Percentiles rank a stretch among this genome's conserved stretches.
Conservation (phyloP, 2,329 filamentous ascomycete species). For the Cercospora zeae-maydis region DNA sequence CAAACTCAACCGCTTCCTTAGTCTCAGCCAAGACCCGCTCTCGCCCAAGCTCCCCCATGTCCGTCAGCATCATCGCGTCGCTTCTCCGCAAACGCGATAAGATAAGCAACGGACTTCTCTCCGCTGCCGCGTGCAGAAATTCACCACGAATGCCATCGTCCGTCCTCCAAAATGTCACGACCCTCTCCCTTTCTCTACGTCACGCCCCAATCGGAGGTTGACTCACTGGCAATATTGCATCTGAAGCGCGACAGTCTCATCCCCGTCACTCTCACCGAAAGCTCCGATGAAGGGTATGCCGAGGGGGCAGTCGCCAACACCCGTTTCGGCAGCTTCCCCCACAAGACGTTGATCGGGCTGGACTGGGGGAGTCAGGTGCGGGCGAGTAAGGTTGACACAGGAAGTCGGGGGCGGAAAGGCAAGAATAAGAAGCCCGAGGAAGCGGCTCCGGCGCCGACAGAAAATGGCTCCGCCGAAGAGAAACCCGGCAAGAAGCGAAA, state of each 20-base stretch:
- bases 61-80: not conserved
- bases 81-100: constrained; percentile 3
- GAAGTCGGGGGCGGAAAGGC: constrained; percentile 70
- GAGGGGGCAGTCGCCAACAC: constrained; percentile 68
- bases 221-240: constrained; percentile 76
- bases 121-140: constrained; percentile 3
- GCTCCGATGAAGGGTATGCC: constrained; percentile 40
- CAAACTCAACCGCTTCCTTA: constrained; percentile 1
- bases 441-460: not conserved
- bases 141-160: not conserved
- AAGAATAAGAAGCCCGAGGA: constrained; percentile 53
- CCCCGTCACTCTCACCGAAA: constrained; percentile 58
- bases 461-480: not conserved
- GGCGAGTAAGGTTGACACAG: constrained; percentile 85
- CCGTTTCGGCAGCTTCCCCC: constrained; percentile 73
- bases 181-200: constrained; percentile 76
- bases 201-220: constrained; percentile 57
- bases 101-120: constrained; percentile 2
- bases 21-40: not conserved
- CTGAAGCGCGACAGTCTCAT: constrained; percentile 82
- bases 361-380: constrained; percentile 91
- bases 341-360: constrained; percentile 57
- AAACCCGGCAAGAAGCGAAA: constrained; percentile 42
- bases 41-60: not conserved
- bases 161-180: constrained; percentile 12